phyloP scores from a whole-genome alignment of 352 stramenopile genomes.

The Phytopythium vexans region DNA sequence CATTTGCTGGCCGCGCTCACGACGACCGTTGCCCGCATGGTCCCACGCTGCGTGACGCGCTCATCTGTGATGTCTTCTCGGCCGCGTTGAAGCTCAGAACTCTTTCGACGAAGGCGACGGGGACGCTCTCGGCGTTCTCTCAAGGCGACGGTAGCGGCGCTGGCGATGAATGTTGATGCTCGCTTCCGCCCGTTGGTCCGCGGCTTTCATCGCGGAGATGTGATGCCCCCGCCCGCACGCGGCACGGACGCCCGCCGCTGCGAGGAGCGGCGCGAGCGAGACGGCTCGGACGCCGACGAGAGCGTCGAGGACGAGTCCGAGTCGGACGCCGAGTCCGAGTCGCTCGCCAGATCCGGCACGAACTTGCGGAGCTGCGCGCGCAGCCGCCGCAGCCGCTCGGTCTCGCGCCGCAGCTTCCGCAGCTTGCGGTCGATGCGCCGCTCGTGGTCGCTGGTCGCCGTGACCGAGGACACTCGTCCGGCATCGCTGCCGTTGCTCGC shows the following conservation, averaged over 20 bases:
- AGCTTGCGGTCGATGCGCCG: constrained; percentile 41
- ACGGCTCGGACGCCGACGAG: constrained; percentile 10
- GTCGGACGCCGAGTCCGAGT: constrained; percentile 35
- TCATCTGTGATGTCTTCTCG: constrained; percentile 1
- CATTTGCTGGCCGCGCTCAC: not conserved
- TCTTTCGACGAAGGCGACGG: not conserved
- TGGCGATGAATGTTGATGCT: too few relatives aligned
- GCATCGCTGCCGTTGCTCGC: not conserved
- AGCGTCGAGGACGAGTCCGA: constrained; percentile 29
- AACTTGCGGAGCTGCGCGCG: constrained; percentile 46
- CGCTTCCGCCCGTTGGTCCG: too few relatives aligned
- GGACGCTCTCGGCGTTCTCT: too few relatives aligned
- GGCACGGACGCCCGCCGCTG: too few relatives aligned
- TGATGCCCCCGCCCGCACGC: too few relatives aligned
- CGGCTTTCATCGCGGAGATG: too few relatives aligned
- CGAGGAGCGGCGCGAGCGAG: too few relatives aligned
- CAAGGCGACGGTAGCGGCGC: too few relatives aligned
- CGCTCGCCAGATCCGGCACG: constrained; percentile 38
- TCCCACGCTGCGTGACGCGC: not conserved
- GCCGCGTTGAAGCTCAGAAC: not conserved
- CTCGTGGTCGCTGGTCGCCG: constrained; percentile 30
- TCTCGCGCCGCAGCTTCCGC: constrained; percentile 40
- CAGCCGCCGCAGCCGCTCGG: constrained; percentile 28
- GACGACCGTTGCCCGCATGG: too few relatives aligned
- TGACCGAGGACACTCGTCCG: constrained; percentile 14